A percentile compares a stretch with the other conserved stretches of the same genome.
Conservation (phyloP, 2,329 filamentous ascomycete species). For the Hawksworthiomyces lignivorus region DNA sequence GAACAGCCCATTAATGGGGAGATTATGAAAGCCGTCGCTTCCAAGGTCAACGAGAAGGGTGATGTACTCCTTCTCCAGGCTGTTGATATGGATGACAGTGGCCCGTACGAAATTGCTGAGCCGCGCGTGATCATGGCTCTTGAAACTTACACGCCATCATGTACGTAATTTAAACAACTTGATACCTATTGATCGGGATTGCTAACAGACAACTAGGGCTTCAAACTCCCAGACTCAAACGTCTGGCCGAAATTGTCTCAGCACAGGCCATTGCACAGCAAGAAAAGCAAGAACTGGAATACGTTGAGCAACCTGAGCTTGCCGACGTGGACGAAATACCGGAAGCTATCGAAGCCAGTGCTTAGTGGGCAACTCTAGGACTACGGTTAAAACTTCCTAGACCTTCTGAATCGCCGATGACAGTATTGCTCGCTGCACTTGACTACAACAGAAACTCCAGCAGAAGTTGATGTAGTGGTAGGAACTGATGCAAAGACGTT, state of each 20-base stretch:
- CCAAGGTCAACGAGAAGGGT: conserved; percentile 94
- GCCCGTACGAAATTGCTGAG: conserved; percentile 96
- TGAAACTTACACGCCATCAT: conserved; percentile 96
- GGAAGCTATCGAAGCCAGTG: conserved; percentile 28
- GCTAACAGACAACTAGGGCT: conserved; percentile 53
- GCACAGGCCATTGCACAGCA: conserved; percentile 94
- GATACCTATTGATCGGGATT: background rate
- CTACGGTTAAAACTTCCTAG: conserved; percentile 13
- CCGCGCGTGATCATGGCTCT: conserved; percentile 90
- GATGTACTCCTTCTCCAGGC: conserved; percentile 88
- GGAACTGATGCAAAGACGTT: background rate
- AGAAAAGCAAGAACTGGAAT: conserved; percentile 63
- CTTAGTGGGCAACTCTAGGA: conserved; percentile 23
- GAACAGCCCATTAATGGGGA: conserved; percentile 99
- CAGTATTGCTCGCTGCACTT: conserved; percentile 20
- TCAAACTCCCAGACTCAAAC: conserved; percentile 90
- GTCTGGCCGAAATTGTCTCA: conserved; percentile 95
- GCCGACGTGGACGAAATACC: conserved; percentile 43
- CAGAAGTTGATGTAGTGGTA: conserved; percentile 3
- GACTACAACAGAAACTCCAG: conserved; percentile 9
- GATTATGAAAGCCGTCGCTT: conserved; percentile 99
- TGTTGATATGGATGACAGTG: conserved; percentile 98
- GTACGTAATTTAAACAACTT: conserved; percentile 45
- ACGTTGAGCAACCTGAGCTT: conserved; percentile 39
- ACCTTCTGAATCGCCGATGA: conserved; percentile 19